Evolutionary conservation across 306 rosid genomes (phyloP).

Genomic region (Vigna unguiculata): DNA sequence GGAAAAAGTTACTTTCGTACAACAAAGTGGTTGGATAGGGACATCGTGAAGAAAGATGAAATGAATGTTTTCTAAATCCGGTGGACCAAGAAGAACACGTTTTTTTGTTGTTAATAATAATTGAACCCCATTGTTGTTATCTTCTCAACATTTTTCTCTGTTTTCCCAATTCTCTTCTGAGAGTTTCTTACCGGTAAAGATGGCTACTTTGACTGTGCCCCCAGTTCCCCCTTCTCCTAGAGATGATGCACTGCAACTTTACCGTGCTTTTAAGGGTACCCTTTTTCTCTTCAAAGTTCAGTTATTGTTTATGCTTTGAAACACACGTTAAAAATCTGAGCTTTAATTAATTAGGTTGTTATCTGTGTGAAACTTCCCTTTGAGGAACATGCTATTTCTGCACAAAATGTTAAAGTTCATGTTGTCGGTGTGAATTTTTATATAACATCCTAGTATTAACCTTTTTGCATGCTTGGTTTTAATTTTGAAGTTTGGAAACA

Average conservation of each 20-base stretch:
- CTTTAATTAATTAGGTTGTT: not conserved
- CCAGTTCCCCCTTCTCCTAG: constrained; percentile 71
- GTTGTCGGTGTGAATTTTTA: not conserved
- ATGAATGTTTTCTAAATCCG: not conserved
- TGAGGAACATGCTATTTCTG: not conserved
- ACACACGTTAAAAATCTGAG: not conserved
- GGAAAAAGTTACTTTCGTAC: not conserved
- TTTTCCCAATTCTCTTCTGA: not conserved
- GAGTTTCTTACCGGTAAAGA: not conserved
- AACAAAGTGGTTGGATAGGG: not conserved
- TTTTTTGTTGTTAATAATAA: no score
- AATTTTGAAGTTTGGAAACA: not conserved
- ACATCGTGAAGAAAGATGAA: not conserved
- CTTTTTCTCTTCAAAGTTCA: not conserved
- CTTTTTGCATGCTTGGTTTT: constrained; percentile 6
- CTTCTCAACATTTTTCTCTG: not conserved
- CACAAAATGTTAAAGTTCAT: not conserved
- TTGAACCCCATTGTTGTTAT: not conserved
- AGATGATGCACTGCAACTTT: constrained; percentile 72
- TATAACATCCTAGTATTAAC: not conserved
- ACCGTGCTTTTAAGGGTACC: constrained; percentile 86
- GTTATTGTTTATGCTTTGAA: not conserved
- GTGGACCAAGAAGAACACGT: not conserved
- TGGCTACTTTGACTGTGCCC: constrained; percentile 63
- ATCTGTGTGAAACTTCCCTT: not conserved